Evolutionary conservation across 2,329 filamentous ascomycete genomes (phyloP), one percentile per base, ranked within the genome.

Genomic region (Pseudopyricularia javanii): DNA sequence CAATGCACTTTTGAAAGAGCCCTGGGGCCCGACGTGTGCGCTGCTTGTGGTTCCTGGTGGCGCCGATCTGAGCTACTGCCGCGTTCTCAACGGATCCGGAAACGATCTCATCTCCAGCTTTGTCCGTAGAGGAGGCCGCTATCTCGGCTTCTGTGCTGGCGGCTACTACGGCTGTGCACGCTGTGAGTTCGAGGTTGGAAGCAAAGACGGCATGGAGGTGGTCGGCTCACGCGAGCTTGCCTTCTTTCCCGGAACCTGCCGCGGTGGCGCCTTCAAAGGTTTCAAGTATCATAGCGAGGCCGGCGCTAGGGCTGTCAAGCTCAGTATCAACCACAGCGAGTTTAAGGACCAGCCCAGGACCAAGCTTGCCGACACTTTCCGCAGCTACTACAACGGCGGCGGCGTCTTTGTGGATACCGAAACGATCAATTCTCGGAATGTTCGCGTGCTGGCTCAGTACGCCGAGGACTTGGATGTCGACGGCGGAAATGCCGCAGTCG

Each of bases 171-270:
- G 86, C 22, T 83, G 78, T 58, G 74, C 76, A 37, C 77, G 75
- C 57, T 96, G 91, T 64, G 93, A 98, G 66, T 98, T 97, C 58
- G 91, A 97, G 69, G 83, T 93, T 12, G 89, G 90, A 2, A 82
- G 93, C 63, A 78, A 77, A 58, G 76, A 78, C 2, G 40, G 40
- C 9, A 78, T 97, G 70, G 88, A 95, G 63, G 91, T 98, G 3
- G 72, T 95, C 28, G 93, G 93, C 0, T 76, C 83, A 47, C 77
- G 93, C 37, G 93, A 98, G 65, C 73, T 98, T 50, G 84, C 72
- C 0, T 96, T 98, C 71, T 98, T 87, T 63, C 90, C 91, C 0
- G 91, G 90, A 0, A 83, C 74, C 1, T 95, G 90, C 66, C 81
- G 91, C 51, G 93, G 93, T 0, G 79, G 88, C 55, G 91, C 91